These are phyloP conservation scores for Chaetomium cochliodes DNA, from an alignment of 495 filamentous ascomycete species.

Conservation along the genomic window DNA sequence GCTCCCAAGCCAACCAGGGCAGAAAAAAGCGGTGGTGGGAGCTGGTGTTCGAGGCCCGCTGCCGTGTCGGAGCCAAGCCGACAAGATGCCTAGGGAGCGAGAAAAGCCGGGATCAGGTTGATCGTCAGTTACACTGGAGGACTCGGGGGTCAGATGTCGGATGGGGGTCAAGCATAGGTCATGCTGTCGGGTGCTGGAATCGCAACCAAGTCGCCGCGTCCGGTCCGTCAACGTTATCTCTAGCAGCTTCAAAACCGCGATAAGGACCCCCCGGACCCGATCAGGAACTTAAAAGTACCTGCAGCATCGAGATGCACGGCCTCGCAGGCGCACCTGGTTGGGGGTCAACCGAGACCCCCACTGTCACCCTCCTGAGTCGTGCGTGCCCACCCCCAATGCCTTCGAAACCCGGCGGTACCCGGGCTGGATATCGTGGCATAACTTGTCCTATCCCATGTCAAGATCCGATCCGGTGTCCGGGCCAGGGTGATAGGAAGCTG, in stretches of 20 bases:
- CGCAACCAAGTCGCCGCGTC: background rate
- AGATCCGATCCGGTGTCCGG: background rate
- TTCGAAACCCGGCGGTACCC: constrained; percentile 13
- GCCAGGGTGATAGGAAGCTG: background rate
- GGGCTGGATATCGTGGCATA: background rate
- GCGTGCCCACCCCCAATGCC: constrained; percentile 6
- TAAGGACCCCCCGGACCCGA: constrained; percentile 1
- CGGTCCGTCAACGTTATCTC: constrained; percentile 5
- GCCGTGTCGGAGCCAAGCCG: background rate
- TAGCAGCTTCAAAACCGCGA: background rate
- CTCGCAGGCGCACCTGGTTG: background rate
- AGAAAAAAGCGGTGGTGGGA: no score
- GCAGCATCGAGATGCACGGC: background rate
- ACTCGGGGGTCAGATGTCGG: background rate
- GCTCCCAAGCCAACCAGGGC: background rate
- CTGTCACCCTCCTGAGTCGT: background rate
- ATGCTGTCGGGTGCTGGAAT: background rate
- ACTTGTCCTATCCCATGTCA: background rate
- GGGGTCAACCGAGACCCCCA: constrained; percentile 8
- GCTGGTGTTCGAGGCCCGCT: background rate
- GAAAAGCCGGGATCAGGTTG: background rate
- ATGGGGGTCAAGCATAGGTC: background rate
- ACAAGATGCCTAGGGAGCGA: background rate
- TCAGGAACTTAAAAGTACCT: background rate
- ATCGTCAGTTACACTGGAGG: background rate